phyloP scores from a whole-genome alignment of 2,329 filamentous ascomycete species.

The Penicillium sp. region DNA sequence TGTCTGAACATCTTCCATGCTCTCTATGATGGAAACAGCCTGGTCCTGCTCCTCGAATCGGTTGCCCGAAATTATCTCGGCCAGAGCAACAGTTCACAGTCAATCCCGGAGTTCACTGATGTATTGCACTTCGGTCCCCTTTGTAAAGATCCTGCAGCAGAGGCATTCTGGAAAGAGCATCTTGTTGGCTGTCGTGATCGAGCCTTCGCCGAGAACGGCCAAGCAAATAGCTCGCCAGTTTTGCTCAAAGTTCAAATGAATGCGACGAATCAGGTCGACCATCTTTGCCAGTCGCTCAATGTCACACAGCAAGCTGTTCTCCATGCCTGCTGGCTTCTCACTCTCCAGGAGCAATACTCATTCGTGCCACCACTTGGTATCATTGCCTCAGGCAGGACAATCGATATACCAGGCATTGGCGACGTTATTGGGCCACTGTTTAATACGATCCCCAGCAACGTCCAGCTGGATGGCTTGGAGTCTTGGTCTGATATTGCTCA shows the following conservation, averaged over 20 bases:
- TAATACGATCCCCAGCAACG: constrained; percentile 77
- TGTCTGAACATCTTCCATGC: constrained; percentile 76
- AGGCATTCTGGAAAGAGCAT: constrained; percentile 66
- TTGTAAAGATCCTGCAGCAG: constrained; percentile 44
- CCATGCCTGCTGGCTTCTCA: constrained; percentile 69
- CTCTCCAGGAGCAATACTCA: constrained; percentile 54
- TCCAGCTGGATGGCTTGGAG: constrained; percentile 42
- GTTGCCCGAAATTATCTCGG: constrained; percentile 54
- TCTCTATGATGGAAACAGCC: constrained; percentile 80
- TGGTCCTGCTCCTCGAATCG: constrained; percentile 63
- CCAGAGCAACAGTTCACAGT: constrained; percentile 28
- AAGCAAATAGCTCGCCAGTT: constrained; percentile 13
- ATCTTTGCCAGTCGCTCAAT: constrained; percentile 56
- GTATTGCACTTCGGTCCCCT: constrained; percentile 69
- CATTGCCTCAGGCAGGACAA: constrained; percentile 72
- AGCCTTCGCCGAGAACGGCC: constrained; percentile 7
- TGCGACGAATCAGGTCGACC: constrained; percentile 47
- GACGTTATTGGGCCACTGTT: constrained; percentile 77
- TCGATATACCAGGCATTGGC: constrained; percentile 63
- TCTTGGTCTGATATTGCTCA: constrained; percentile 61
- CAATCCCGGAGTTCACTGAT: constrained; percentile 56
- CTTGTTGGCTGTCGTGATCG: constrained; percentile 38
- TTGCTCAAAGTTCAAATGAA: constrained; percentile 22
- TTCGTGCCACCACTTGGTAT: constrained; percentile 62
- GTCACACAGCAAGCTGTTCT: constrained; percentile 77